Conservation (phyloP, 345 rosid genomes). For the Angophora floribunda region DNA sequence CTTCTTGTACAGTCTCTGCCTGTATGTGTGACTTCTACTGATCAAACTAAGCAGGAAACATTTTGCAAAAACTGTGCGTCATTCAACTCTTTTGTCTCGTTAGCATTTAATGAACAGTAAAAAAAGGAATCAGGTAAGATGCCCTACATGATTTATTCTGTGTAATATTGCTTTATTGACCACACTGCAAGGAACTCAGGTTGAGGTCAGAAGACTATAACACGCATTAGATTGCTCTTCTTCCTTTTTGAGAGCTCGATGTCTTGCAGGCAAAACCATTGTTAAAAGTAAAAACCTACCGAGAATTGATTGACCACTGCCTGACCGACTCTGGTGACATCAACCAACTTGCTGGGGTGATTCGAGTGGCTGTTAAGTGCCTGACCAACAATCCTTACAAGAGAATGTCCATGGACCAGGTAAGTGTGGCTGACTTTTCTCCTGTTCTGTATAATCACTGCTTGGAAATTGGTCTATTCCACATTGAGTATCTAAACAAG, state of each 20-base stretch:
- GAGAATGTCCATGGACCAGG: conserved; percentile 35
- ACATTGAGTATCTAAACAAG: background rate
- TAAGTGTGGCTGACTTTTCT: background rate
- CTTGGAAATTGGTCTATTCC: background rate
- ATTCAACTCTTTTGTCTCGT: background rate
- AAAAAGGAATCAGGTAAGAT: background rate
- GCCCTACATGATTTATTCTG: background rate
- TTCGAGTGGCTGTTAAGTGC: conserved; percentile 48
- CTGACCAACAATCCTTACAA: conserved; percentile 39
- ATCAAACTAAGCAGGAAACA: background rate
- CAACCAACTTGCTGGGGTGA: conserved; percentile 59
- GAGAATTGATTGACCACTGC: conserved; percentile 34
- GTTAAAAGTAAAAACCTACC: conserved; percentile 43
- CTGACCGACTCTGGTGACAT: conserved; percentile 37
- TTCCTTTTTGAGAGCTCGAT: background rate
- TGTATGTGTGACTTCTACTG: background rate
- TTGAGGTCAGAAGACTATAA: background rate
- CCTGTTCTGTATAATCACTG: background rate
- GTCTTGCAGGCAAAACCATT: conserved; percentile 44
- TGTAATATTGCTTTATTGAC: background rate
- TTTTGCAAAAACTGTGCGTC: background rate
- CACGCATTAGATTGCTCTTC: background rate
- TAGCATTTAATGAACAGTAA: background rate
- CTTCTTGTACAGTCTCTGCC: background rate
- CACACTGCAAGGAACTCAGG: background rate